A percentile compares a stretch with the other conserved stretches of the same genome.
These are phyloP conservation scores for Basipetospora sp. DNA, from an alignment of 2,329 filamentous ascomycete species.

Conservation along the genomic window DNA sequence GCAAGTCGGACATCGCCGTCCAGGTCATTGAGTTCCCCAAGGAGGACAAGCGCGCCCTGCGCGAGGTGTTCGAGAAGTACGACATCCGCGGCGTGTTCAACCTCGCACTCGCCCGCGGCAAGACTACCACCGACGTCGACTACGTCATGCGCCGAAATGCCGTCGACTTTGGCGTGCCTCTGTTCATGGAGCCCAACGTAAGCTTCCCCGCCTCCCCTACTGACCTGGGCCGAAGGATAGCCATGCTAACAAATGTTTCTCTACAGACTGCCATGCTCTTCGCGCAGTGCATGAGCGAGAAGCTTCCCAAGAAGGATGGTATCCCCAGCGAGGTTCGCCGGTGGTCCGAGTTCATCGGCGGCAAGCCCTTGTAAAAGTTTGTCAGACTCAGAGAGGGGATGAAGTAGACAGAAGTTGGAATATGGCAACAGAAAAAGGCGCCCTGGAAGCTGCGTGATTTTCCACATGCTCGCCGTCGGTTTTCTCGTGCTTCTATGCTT, in stretches of 20 bases:
- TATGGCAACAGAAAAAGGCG: too few relatives aligned
- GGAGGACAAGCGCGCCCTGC: constrained; percentile 83
- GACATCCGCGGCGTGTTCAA: constrained; percentile 95
- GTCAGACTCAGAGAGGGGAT: not conserved
- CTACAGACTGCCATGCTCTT: constrained; percentile 82
- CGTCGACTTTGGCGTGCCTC: constrained; percentile 90
- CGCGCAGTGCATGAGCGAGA: constrained; percentile 91
- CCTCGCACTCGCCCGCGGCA: constrained; percentile 68
- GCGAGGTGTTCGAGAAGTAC: constrained; percentile 93
- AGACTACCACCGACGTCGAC: constrained; percentile 77
- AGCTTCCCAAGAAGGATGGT: constrained; percentile 75
- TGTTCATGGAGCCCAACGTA: constrained; percentile 98
- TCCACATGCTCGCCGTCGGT: too few relatives aligned
- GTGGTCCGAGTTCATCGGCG: constrained; percentile 91
- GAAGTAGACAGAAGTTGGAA: not conserved
- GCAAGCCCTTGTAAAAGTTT: constrained; percentile 56
- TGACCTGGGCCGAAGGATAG: too few relatives aligned
- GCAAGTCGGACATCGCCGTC: constrained; percentile 54
- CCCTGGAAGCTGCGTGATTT: too few relatives aligned
- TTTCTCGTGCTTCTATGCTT: too few relatives aligned
- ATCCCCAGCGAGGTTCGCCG: constrained; percentile 81
- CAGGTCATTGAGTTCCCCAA: constrained; percentile 95
- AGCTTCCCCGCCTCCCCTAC: constrained; percentile 20
- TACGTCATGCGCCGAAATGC: constrained; percentile 94
- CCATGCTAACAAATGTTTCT: constrained; percentile 4